Conservation (phyloP, 2,329 filamentous ascomycete genomes). For the Clarireedia monteithiana region DNA sequence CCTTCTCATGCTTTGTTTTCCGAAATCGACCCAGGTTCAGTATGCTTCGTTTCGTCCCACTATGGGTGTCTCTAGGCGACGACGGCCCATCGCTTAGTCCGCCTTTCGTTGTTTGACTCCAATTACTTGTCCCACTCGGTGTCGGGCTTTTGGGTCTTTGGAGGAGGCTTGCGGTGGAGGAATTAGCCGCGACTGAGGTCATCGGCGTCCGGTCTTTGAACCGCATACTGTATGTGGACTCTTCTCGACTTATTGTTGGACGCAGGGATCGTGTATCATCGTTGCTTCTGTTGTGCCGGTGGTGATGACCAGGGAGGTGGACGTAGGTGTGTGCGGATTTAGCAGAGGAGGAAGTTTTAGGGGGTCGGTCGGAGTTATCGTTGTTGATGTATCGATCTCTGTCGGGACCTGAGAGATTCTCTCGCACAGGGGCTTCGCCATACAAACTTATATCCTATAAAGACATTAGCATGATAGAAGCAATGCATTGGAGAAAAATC, state of each 20-base stretch:
- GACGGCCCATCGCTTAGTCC: conserved; percentile 41
- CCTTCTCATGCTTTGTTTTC: conserved; percentile 46
- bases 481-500: conserved; percentile 4
- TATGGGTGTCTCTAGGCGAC: conserved; percentile 29
- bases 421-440: conserved; percentile 69
- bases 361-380: conserved; percentile 40
- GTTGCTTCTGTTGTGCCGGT: conserved; percentile 63
- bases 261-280: conserved; percentile 59
- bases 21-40: conserved; percentile 25
- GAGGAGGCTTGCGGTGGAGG: conserved; percentile 28
- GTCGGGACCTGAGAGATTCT: conserved; percentile 61
- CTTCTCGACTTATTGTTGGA: conserved; percentile 69
- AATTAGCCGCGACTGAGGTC: conserved; percentile 22
- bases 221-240: conserved; percentile 47
- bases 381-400: conserved; percentile 54
- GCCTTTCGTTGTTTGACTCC: conserved; percentile 30
- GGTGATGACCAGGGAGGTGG: conserved; percentile 56
- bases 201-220: conserved; percentile 41
- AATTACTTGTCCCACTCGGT: conserved; percentile 61
- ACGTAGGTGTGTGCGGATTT: conserved; percentile 50
- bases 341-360: conserved; percentile 55
- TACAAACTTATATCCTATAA: conserved; percentile 66
- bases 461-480: conserved; percentile 10
- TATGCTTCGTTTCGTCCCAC: conserved; percentile 21
- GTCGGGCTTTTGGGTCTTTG: conserved; percentile 73